Conservation (phyloP, 2,329 filamentous ascomycete genomes). For the Aphanoascus verrucosus region DNA sequence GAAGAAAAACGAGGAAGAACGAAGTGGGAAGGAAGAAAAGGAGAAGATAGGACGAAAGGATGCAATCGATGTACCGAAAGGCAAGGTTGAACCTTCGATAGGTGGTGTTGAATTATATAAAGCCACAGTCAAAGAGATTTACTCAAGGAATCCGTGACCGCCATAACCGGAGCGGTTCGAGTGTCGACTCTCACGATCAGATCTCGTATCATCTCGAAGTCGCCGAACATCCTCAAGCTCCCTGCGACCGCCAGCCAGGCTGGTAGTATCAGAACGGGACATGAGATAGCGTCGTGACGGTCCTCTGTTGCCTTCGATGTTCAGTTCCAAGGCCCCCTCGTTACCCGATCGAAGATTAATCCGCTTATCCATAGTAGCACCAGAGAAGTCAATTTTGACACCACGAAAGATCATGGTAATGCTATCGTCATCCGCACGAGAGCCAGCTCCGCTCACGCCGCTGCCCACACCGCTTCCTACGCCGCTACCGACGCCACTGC, state of each 20-base stretch:
- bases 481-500: slow-evolving; percentile 23
- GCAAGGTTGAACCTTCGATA: slow-evolving; percentile 2
- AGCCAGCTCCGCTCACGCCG: slow-evolving; percentile 22
- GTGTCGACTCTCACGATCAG: slow-evolving; percentile 30
- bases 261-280: slow-evolving; percentile 28
- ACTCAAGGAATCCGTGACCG: slow-evolving; percentile 20
- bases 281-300: slow-evolving; percentile 29
- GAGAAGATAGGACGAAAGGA: neutral
- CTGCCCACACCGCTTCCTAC: slow-evolving; percentile 20
- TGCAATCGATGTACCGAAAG: neutral
- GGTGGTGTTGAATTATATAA: neutral
- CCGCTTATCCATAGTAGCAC: slow-evolving; percentile 29
- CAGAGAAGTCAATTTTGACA: slow-evolving; percentile 31
- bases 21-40: neutral
- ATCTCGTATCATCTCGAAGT: slow-evolving; percentile 26
- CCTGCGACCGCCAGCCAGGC: slow-evolving; percentile 21
- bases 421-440: slow-evolving; percentile 28
- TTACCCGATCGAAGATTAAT: slow-evolving; percentile 33
- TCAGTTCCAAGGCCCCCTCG: slow-evolving; percentile 29
- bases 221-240: slow-evolving; percentile 28
- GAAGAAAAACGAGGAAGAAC: neutral
- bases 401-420: slow-evolving; percentile 34
- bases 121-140: neutral
- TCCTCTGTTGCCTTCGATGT: slow-evolving; percentile 26
- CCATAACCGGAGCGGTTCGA: slow-evolving; percentile 32